phyloP scores from a whole-genome alignment of 371 early-diverging fungal genomes.

The Mucor piriformis region DNA sequence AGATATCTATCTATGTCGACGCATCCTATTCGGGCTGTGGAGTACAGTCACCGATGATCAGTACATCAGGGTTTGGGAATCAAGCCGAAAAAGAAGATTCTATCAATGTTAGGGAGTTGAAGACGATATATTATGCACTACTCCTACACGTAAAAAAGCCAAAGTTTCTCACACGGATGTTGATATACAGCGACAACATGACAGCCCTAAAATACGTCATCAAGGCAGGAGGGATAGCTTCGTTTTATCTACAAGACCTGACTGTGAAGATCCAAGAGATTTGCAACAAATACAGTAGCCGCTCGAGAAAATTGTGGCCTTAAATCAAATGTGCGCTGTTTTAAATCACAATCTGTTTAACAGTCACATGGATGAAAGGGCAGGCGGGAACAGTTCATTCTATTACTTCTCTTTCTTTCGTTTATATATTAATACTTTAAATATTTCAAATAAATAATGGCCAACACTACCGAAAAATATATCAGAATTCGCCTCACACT shows the following conservation, averaged over 20 bases:
- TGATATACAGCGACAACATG: conserved; percentile 23
- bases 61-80: conserved; percentile 20
- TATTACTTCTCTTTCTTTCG: too few relatives aligned
- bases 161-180: neutral
- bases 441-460: neutral
- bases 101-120: conserved; percentile 26
- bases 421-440: too few relatives aligned
- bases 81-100: conserved; percentile 8
- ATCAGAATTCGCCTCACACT: too few relatives aligned
- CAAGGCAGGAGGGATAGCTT: conserved; percentile 22
- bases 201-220: conserved; percentile 28
- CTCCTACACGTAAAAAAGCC: conserved; percentile 6
- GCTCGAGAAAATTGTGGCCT: too few relatives aligned
- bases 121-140: conserved; percentile 16
- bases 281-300: conserved; percentile 3
- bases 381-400: too few relatives aligned
- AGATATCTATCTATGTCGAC: too few relatives aligned
- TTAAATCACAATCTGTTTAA: too few relatives aligned
- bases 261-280: conserved; percentile 19
- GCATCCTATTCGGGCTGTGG: conserved; percentile 20
- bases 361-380: too few relatives aligned
- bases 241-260: conserved; percentile 14
- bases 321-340: too few relatives aligned
- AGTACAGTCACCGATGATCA: neutral
- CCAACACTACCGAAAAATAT: too few relatives aligned